Evolutionary conservation across 2,329 filamentous ascomycete species (phyloP).

Genomic region (Sporothrix humicola): DNA sequence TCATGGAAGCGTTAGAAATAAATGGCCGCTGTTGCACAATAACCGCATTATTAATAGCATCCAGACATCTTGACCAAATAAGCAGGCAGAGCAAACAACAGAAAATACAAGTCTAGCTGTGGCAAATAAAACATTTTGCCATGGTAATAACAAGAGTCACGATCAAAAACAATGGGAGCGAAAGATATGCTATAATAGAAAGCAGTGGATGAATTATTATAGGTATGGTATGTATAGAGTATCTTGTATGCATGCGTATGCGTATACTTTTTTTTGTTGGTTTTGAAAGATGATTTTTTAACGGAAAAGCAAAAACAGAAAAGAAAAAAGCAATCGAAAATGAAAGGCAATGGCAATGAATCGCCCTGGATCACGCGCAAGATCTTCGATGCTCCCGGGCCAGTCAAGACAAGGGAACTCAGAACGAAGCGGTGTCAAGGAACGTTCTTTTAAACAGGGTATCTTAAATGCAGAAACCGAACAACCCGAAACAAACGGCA

Average conservation of each 20-base stretch:
- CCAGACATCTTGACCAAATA: too few species aligned
- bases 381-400: background rate
- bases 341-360: constrained; percentile 24
- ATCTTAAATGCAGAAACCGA: constrained; percentile 60
- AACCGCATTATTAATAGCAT: too few species aligned
- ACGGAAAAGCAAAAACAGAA: background rate
- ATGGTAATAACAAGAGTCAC: background rate
- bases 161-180: background rate
- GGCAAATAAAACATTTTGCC: background rate
- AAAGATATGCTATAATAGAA: constrained; percentile 8
- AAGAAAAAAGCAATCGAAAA: constrained; percentile 27
- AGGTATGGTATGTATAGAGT: constrained; percentile 29
- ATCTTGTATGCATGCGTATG: background rate
- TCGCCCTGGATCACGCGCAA: background rate
- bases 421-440: background rate
- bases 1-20: too few species aligned
- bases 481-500: constrained; percentile 46
- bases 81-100: too few species aligned
- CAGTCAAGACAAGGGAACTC: background rate
- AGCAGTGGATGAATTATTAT: constrained; percentile 30
- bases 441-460: constrained; percentile 36
- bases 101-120: too few species aligned
- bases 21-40: too few species aligned
- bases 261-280: constrained; percentile 28
- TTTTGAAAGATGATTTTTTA: background rate